Base-by-base conservation (phyloP, 257 asterid genomes). In the Agastache rugosa region DNA sequence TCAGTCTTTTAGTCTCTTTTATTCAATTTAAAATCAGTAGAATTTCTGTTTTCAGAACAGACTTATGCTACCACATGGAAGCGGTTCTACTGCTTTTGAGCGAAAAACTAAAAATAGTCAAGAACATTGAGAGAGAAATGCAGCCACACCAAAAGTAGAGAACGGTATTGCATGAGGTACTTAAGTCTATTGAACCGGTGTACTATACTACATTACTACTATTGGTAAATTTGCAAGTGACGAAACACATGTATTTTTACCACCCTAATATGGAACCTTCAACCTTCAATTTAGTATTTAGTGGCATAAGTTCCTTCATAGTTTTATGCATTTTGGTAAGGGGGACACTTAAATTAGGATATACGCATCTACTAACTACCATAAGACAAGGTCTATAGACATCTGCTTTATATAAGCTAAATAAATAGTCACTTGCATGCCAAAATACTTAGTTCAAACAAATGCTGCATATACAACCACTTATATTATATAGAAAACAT, bases 91-190 rank as follows among this genome's bases (percentile, higher is more conserved):
- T 23, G n/a, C 22, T 22, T 5, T 10, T 23, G 10, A 58, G 11
- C 9, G 0, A 48, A 48, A 16, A 48, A 48, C 34, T 48, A 48
- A 44, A 45, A 5, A 45, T 8, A 72, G 20, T n/a, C 11, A 27
- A 9, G 19, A 56, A 34, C 1, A 11, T 14, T 14, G 15, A 17
- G 65, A 44, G 63, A 23, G 23, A 61, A 27, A 60, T 39, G 67
- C 76, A 69, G 47, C 39, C 27, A 15, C 12, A 53, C 44, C 67
- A 54, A 63, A 50, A 42, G 23, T 34, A 63, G 54, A 29, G 55
- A 54, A 55, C 73, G 53, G 44, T 1, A 53, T 51, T 17, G 39
- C 23, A n/a, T 9, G 27, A 62, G 1, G 34, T 17, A 22, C 47
- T 22, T 27, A 15, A 27, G 39, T 70, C 19, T 19, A 41, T 0